Percentiles rank a stretch among this genome's conserved stretches.
Conservation (phyloP, 202 grass and related monocot species). For the Schoenoplectus triqueter region DNA sequence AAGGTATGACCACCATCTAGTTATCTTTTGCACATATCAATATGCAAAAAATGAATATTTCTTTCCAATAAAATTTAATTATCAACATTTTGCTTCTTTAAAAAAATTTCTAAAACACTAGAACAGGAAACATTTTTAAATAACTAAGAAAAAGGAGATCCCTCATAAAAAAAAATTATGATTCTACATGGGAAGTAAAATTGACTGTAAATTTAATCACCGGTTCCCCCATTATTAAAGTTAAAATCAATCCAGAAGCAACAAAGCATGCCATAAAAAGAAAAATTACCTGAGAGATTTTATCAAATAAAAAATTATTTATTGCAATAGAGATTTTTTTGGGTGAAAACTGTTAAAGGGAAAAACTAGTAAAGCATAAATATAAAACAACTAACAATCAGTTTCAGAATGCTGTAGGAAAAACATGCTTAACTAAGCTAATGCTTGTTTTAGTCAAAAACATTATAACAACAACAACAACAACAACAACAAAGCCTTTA, state of each 20-base stretch:
- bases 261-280: background rate
- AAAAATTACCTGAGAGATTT: conserved; percentile 1
- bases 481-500: too few relatives aligned
- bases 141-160: background rate
- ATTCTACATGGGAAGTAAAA: background rate
- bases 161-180: background rate
- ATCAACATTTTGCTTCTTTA: background rate
- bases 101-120: background rate
- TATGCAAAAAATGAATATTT: background rate
- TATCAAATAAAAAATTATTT: background rate
- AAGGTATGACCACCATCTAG: background rate
- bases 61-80: background rate
- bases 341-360: conserved; percentile 7
- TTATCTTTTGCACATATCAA: conserved; percentile 11
- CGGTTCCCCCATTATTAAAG: background rate
- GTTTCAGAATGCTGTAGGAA: background rate
- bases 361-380: conserved; percentile 7
- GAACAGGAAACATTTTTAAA: background rate
- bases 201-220: background rate
- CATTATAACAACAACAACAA: background rate
- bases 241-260: conserved; percentile 23
- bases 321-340: conserved; percentile 7
- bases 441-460: conserved; percentile 23
- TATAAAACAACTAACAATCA: conserved; percentile 10
- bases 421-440: conserved; percentile 13